A percentile compares a stretch with the other conserved stretches of the same genome.
These are phyloP conservation scores for Pyrenopolyporus hunteri DNA, from an alignment of 495 filamentous ascomycete genomes.

Conservation along the genomic window DNA sequence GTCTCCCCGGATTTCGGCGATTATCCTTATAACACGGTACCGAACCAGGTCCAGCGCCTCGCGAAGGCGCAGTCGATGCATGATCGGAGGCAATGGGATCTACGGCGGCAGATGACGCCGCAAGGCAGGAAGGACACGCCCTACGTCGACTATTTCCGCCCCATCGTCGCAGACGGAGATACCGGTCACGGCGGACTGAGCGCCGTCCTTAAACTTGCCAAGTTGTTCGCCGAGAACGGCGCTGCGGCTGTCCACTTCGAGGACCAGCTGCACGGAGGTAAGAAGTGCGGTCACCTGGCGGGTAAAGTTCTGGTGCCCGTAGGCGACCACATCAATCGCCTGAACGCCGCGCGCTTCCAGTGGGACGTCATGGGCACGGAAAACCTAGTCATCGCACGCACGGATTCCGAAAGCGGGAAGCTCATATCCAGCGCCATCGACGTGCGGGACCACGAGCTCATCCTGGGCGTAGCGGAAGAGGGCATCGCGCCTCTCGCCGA, in stretches of 20 bases:
- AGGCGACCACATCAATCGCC: constrained; percentile 93
- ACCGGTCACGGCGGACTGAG: constrained; percentile 92
- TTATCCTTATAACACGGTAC: constrained; percentile 98
- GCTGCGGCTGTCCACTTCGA: constrained; percentile 97
- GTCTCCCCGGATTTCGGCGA: constrained; percentile 97
- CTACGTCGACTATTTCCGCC: constrained; percentile 89
- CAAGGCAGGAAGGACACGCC: constrained; percentile 74
- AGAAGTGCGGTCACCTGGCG: constrained; percentile 97
- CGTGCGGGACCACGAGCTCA: constrained; percentile 93
- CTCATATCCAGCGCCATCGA: constrained; percentile 90
- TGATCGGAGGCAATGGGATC: constrained; percentile 93
- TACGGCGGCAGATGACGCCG: constrained; percentile 73
- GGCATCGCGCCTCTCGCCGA: constrained; percentile 80
- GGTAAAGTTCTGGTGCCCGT: constrained; percentile 96
- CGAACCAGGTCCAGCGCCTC: constrained; percentile 94
- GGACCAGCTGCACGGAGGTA: constrained; percentile 95
- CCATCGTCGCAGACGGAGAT: constrained; percentile 97
- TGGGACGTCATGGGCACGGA: constrained; percentile 98
- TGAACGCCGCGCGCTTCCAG: constrained; percentile 90
- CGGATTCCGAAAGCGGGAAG: constrained; percentile 91
- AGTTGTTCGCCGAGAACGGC: constrained; percentile 98
- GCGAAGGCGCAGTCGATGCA: constrained; percentile 97
- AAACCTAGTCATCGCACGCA: constrained; percentile 91
- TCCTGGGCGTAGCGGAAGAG: constrained; percentile 79
- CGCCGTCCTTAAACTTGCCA: constrained; percentile 93